A percentile compares a stretch with the other conserved stretches of the same genome.
These are phyloP conservation scores for Buxus sempervirens DNA, from an alignment of 164 flowering plant species.

Conservation along the genomic window DNA sequence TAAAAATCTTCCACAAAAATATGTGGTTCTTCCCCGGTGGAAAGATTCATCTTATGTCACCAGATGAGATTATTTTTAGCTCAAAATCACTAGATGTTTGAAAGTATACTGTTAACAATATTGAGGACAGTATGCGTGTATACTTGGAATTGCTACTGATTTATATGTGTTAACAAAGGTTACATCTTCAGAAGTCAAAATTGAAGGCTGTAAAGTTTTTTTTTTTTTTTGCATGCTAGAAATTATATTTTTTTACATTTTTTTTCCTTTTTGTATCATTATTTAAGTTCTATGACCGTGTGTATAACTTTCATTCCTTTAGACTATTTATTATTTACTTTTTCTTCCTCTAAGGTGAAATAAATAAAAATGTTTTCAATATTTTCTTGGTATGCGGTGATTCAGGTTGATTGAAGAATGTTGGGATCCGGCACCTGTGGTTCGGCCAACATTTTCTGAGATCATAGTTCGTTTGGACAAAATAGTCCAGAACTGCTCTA, in stretches of 20 bases:
- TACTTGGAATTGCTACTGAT: neutral
- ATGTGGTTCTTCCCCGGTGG: neutral
- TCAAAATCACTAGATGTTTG: neutral
- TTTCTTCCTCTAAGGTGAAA: neutral
- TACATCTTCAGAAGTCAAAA: too few relatives aligned
- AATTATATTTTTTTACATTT: too few relatives aligned
- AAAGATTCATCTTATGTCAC: neutral
- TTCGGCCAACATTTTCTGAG: conserved; percentile 83
- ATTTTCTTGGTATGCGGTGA: neutral
- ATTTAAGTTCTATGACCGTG: neutral
- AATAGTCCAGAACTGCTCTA: conserved; percentile 60
- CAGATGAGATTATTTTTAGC: too few relatives aligned
- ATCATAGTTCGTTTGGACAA: conserved; percentile 76
- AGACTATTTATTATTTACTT: neutral
- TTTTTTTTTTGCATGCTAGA: too few relatives aligned
- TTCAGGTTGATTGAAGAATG: conserved; percentile 91
- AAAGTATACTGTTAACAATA: neutral
- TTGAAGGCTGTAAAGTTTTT: too few relatives aligned
- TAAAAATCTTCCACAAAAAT: too few relatives aligned
- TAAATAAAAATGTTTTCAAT: neutral
- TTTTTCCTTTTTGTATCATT: too few relatives aligned
- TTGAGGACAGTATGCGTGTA: neutral
- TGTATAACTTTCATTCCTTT: neutral
- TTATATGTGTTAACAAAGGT: neutral
- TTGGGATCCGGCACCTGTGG: conserved; percentile 62